Conservation (phyloP, 176 grass and related monocot genomes). For the Tillandsia leiboldiana region DNA sequence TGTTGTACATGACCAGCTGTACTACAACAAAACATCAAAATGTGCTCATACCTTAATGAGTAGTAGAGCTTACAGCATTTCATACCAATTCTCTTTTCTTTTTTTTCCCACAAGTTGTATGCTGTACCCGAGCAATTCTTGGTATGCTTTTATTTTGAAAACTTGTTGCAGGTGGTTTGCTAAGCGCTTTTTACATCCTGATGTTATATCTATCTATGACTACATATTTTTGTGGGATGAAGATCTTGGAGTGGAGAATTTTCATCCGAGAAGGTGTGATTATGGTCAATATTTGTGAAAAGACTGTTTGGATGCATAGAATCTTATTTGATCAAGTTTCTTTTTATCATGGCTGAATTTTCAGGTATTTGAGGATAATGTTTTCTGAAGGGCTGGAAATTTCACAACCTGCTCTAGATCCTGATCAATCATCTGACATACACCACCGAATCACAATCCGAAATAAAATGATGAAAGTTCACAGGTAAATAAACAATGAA, state of each 20-base stretch:
- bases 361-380: constrained; percentile 94
- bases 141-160: constrained; percentile 1
- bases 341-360: background rate
- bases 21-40: no score
- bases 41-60: no score
- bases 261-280: constrained; percentile 65
- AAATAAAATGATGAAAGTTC: constrained; percentile 78
- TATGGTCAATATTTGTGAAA: background rate
- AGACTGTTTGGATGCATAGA: background rate
- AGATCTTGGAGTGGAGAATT: constrained; percentile 90
- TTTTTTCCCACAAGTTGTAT: background rate
- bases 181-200: constrained; percentile 87
- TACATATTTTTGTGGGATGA: constrained; percentile 98
- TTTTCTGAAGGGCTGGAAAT: constrained; percentile 94
- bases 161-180: constrained; percentile 81
- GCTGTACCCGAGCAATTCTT: background rate
- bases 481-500: constrained; percentile 43
- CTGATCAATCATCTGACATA: constrained; percentile 83
- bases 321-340: no score
- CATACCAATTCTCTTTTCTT: background rate
- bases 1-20: background rate
- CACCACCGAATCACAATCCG: constrained; percentile 90
- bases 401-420: constrained; percentile 88
- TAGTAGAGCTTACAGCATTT: no score
- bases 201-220: constrained; percentile 65